Evolutionary conservation across 2,329 filamentous ascomycete species (phyloP).

Genomic region (Seiridium cupressi): DNA sequence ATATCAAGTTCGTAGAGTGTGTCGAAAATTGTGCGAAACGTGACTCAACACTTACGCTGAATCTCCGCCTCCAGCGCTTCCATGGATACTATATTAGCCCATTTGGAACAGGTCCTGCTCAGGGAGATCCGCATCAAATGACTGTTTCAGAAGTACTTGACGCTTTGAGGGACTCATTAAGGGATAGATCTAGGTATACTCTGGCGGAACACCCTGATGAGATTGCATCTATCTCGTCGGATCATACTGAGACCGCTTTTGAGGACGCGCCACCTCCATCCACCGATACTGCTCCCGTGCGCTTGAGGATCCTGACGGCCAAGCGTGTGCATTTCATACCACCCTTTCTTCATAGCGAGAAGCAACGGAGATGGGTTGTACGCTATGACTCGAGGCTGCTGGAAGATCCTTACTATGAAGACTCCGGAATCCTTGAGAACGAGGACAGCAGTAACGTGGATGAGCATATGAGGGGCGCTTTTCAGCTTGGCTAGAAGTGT

Average conservation of each 20-base stretch:
- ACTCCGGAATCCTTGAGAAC: background rate
- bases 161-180: no score
- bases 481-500: background rate
- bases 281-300: background rate
- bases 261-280: background rate
- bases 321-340: background rate
- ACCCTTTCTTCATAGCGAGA: background rate
- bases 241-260: background rate
- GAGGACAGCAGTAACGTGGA: conserved; percentile 1
- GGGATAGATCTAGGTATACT: background rate
- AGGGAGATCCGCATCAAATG: background rate
- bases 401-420: background rate
- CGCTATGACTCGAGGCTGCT: background rate
- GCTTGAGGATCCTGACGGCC: background rate
- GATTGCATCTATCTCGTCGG: background rate
- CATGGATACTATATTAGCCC: background rate
- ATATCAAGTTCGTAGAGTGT: background rate
- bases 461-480: conserved; percentile 1
- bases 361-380: background rate
- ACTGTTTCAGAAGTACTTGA: background rate
- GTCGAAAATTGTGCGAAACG: background rate
- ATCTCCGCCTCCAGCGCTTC: background rate
- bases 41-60: no score
- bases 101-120: background rate
- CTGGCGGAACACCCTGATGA: background rate